Evolutionary conservation across 495 filamentous ascomycete genomes (phyloP), one percentile per base, ranked within the genome.

Genomic region (Daldinia caldariorum): DNA sequence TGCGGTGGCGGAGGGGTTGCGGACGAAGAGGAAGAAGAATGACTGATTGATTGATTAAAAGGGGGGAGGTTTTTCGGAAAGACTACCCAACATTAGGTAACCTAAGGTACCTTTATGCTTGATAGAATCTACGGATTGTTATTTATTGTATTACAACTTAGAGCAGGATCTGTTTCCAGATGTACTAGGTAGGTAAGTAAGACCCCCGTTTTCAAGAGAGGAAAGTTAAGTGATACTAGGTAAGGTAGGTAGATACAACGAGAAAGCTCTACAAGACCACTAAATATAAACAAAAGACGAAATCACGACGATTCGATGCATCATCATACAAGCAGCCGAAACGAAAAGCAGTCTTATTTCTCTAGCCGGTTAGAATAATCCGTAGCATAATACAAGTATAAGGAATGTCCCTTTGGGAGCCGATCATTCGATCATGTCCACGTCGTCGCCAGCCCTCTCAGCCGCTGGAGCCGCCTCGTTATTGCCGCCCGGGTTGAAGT

Each of bases 401-500:
- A 13, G 12, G 20, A 6, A 59, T 32, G 18, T 45, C 32, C 18
- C 32, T 20, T 29, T n/a, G 5, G 22, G n/a, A 32, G 3, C 29
- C 8, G 43, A 58, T 66, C 70, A 81, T 69, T 78, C 76, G 31
- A 81, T 78, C 80, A 82, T 82, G 54, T 81, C 80, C 47, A 81
- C 61, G 69, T 82, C 80, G 53, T 72, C 77, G 4, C 10, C 60
- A 34, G 54, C 67, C 16, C 60, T 54, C 55, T 71, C 43, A 8
- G 43, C 71, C 26, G 66, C 69, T n/a, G 56, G 61, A n/a, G 69
- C 70, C 4, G 51, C 56, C 8, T 50, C 73, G 14, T 72, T 77
- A 22, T 78, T 81, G 18, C 79, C 75, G 29, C 77, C 76, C 38
- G 86, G 85, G 34, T 79, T 84, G 83, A 92, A 98, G 79, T 98